Percentiles rank a stretch among this genome's conserved stretches.
Conservation (phyloP, 2,329 filamentous ascomycete genomes). For the Pestalotiopsis sp. region DNA sequence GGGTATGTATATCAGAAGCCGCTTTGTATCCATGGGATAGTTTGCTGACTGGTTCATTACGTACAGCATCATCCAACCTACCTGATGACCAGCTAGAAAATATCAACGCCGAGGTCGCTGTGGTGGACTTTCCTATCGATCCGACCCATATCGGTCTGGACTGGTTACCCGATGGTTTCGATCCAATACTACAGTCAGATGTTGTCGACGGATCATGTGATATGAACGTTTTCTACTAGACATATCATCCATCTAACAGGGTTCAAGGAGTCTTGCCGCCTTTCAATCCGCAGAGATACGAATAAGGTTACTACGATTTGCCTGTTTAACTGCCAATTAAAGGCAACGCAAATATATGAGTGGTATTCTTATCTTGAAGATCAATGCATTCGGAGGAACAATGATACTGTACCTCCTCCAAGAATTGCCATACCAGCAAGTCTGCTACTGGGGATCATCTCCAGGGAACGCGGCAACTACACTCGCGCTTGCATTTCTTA, state of each 20-base stretch:
- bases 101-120: background rate
- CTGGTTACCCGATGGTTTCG: background rate
- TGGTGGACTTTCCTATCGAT: background rate
- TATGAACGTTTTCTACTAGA: background rate
- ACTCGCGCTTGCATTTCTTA: background rate
- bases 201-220: background rate
- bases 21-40: too few relatives aligned
- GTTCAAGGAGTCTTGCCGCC: too few relatives aligned
- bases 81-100: background rate
- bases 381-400: too few relatives aligned
- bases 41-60: background rate
- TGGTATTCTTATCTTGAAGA: too few relatives aligned
- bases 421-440: background rate
- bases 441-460: background rate
- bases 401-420: too few relatives aligned
- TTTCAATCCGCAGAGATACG: too few relatives aligned
- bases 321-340: too few relatives aligned
- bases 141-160: background rate
- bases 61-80: background rate
- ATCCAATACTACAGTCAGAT: background rate
- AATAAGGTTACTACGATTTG: too few relatives aligned
- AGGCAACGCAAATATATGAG: too few relatives aligned
- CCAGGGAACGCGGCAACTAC: background rate
- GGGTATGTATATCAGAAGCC: slow-evolving; percentile 3
- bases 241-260: too few relatives aligned